A percentile compares a stretch with the other conserved stretches of the same genome.
phyloP scores from a whole-genome alignment of 2,329 filamentous ascomycete species.

The Diaporthe vaccinii region DNA sequence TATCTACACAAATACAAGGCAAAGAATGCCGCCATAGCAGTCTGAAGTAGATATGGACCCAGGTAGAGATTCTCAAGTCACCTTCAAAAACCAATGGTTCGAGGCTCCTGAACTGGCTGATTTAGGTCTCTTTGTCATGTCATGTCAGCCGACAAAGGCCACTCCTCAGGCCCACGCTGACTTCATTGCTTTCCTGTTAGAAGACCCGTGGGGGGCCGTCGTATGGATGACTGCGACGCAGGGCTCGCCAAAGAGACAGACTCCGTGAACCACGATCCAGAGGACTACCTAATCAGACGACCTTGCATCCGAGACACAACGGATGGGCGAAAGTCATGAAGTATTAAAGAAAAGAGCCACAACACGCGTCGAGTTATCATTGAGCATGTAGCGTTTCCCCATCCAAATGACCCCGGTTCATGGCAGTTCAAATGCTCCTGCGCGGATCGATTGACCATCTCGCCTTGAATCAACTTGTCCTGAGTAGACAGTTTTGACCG shows the following conservation, averaged over 20 bases:
- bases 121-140: background rate
- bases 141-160: background rate
- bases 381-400: too few species aligned
- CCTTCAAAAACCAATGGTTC: background rate
- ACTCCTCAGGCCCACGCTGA: background rate
- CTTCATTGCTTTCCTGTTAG: background rate
- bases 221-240: background rate
- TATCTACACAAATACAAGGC: background rate
- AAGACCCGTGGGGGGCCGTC: background rate
- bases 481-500: too few species aligned
- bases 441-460: too few species aligned
- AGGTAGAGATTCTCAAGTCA: background rate
- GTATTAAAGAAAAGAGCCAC: too few species aligned
- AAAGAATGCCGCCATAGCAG: too few species aligned
- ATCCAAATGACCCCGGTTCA: too few species aligned
- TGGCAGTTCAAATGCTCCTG: too few species aligned
- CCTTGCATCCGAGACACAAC: background rate
- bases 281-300: background rate
- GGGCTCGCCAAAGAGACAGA: background rate
- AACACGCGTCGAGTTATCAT: too few species aligned
- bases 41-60: background rate
- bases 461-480: too few species aligned
- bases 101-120: background rate
- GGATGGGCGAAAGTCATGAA: too few species aligned
- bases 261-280: background rate